These are phyloP conservation scores for Rhizopus stolonifer DNA, from an alignment of 371 early-diverging fungal species.

Conservation along the genomic window DNA sequence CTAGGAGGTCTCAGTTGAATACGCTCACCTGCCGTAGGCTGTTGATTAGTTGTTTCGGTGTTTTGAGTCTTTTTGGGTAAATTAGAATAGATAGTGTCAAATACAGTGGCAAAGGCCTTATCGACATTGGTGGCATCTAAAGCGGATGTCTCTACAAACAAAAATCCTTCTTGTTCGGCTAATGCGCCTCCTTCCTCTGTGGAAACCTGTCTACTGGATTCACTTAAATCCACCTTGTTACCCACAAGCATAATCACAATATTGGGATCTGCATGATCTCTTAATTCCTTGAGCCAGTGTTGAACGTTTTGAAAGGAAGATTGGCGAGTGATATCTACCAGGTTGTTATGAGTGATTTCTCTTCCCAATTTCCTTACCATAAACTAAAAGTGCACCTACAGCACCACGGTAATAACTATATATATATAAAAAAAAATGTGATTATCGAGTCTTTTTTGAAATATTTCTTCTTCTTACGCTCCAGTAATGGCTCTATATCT, in stretches of 20 bases:
- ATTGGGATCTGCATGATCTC: slow-evolving; percentile 93
- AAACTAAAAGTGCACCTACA: slow-evolving; percentile 45
- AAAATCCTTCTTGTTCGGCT: slow-evolving; percentile 81
- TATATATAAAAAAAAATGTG: neutral
- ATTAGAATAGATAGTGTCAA: slow-evolving; percentile 44
- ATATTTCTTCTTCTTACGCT: no score
- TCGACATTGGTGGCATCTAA: slow-evolving; percentile 91
- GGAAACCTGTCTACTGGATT: slow-evolving; percentile 77
- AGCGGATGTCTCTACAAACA: slow-evolving; percentile 94
- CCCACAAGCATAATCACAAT: slow-evolving; percentile 97
- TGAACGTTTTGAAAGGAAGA: slow-evolving; percentile 91
- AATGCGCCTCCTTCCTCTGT: slow-evolving; percentile 88
- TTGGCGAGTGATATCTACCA: slow-evolving; percentile 92
- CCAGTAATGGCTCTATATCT: slow-evolving; percentile 75
- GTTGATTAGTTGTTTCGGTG: slow-evolving; percentile 17
- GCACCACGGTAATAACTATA: slow-evolving; percentile 47
- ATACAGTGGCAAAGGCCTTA: slow-evolving; percentile 56
- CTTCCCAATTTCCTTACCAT: slow-evolving; percentile 29
- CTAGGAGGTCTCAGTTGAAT: slow-evolving; percentile 51
- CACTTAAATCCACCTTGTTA: slow-evolving; percentile 98
- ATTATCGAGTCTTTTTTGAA: neutral
- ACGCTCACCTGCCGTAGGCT: slow-evolving; percentile 37
- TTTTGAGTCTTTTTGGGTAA: slow-evolving; percentile 42
- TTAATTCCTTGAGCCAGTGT: slow-evolving; percentile 98
- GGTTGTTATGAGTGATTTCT: no score